phyloP scores from a whole-genome alignment of 2,329 filamentous ascomycete species.

The Bisporella sp. region DNA sequence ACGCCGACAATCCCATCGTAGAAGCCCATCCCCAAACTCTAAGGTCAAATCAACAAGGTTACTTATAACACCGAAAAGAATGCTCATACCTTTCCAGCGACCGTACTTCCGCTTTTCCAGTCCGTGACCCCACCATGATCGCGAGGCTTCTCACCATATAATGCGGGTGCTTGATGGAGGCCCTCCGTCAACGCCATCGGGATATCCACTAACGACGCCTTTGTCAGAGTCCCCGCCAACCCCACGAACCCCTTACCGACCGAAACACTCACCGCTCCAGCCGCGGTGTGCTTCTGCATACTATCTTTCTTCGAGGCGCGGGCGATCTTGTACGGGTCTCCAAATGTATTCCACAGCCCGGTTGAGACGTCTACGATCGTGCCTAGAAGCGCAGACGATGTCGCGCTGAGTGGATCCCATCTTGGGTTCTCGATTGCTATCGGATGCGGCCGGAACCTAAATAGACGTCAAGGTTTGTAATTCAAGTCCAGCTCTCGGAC shows the following conservation, averaged over 20 bases:
- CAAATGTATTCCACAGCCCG: neutral
- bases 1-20: neutral
- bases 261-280: conserved; percentile 4
- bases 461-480: conserved; percentile 21
- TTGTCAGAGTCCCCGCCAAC: conserved; percentile 29
- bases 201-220: conserved; percentile 22
- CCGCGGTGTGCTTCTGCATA: neutral
- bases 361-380: conserved; percentile 6
- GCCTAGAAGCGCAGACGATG: conserved; percentile 6
- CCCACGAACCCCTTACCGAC: conserved; percentile 25
- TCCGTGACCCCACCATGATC: conserved; percentile 72
- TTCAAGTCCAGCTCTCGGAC: neutral
- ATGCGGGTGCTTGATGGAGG: conserved; percentile 6
- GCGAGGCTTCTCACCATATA: conserved; percentile 64
- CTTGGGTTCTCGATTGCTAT: conserved; percentile 21
- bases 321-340: neutral
- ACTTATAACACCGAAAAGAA: neutral
- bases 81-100: conserved; percentile 54
- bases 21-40: neutral
- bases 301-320: neutral
- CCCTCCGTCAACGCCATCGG: conserved; percentile 14
- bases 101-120: conserved; percentile 63
- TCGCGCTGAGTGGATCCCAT: conserved; percentile 18
- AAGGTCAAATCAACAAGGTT: neutral
- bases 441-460: conserved; percentile 37